These are phyloP conservation scores for Corylus avellana DNA, from an alignment of 306 rosid species.

Conservation along the genomic window DNA sequence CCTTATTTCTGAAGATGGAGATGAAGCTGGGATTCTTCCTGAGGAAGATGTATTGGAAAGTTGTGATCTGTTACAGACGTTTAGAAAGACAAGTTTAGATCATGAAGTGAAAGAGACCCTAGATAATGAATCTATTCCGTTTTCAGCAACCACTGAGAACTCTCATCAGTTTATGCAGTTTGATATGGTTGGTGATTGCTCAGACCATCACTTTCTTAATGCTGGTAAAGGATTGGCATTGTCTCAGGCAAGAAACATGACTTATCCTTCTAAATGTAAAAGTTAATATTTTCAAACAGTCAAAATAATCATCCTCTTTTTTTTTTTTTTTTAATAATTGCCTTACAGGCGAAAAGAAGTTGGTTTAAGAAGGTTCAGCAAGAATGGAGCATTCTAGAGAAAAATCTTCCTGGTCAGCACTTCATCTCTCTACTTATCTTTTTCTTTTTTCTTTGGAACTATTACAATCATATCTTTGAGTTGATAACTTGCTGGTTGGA, in stretches of 20 bases:
- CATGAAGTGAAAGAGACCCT: conserved; percentile 28
- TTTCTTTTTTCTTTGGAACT: conserved; percentile 13
- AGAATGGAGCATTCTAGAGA: conserved; percentile 90
- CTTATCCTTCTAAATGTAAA: conserved; percentile 11
- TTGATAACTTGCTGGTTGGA: conserved; percentile 4
- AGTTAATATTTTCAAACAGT: conserved; percentile 4
- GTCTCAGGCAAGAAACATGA: conserved; percentile 67
- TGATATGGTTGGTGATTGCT: conserved; percentile 64
- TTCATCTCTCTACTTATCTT: conserved; percentile 21
- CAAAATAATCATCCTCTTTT: conserved; percentile 23
- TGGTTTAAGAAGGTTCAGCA: conserved; percentile 91
- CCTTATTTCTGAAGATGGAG: conserved; percentile 51
- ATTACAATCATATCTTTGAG: background rate
- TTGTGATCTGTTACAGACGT: conserved; percentile 35
- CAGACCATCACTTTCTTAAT: conserved; percentile 73
- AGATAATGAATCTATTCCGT: conserved; percentile 32
- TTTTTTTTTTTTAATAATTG: conserved; percentile 17
- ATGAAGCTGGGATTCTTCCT: conserved; percentile 37
- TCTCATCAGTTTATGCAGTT: conserved; percentile 61
- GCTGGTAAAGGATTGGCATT: conserved; percentile 48
- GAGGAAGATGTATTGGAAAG: conserved; percentile 48
- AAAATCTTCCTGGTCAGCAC: conserved; percentile 79
- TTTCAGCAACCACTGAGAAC: conserved; percentile 33
- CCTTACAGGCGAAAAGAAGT: conserved; percentile 56
- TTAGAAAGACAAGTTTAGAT: conserved; percentile 34